These are phyloP conservation scores for Penicillium capsulatum DNA, from an alignment of 2,329 filamentous ascomycete genomes.

Conservation along the genomic window DNA sequence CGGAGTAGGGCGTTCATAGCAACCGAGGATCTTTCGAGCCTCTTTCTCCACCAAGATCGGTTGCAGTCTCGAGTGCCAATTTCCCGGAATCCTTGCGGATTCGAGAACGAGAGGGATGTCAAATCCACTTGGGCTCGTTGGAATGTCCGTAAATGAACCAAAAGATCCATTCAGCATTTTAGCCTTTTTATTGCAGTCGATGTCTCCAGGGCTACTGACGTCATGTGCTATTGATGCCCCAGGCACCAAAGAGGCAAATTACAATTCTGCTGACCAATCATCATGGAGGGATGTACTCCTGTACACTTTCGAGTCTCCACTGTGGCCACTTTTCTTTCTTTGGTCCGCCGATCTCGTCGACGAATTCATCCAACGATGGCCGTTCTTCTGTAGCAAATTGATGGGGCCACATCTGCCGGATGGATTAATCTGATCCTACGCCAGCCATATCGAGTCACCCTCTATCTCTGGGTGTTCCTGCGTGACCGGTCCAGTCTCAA, in stretches of 20 bases:
- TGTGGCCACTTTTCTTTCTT: constrained; percentile 1
- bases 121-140: too few relatives aligned
- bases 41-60: too few relatives aligned
- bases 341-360: not conserved
- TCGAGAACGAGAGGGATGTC: too few relatives aligned
- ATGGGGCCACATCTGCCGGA: too few relatives aligned
- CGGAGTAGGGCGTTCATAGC: too few relatives aligned
- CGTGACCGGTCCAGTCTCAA: not conserved
- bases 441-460: not conserved
- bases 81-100: too few relatives aligned
- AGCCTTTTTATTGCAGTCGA: too few relatives aligned
- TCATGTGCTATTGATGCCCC: constrained; percentile 13
- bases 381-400: not conserved
- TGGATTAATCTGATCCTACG: too few relatives aligned
- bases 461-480: constrained; percentile 3
- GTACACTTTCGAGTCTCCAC: not conserved
- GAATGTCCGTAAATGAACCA: too few relatives aligned
- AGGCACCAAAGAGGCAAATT: constrained; percentile 2
- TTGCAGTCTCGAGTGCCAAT: too few relatives aligned
- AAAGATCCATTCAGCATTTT: too few relatives aligned
- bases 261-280: not conserved
- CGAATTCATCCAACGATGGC: not conserved
- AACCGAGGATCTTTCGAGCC: too few relatives aligned
- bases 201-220: constrained; percentile 17
- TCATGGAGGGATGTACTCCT: not conserved